phyloP scores from a whole-genome alignment of 805 yeast species.

The Torulaspora delbrueckii region DNA sequence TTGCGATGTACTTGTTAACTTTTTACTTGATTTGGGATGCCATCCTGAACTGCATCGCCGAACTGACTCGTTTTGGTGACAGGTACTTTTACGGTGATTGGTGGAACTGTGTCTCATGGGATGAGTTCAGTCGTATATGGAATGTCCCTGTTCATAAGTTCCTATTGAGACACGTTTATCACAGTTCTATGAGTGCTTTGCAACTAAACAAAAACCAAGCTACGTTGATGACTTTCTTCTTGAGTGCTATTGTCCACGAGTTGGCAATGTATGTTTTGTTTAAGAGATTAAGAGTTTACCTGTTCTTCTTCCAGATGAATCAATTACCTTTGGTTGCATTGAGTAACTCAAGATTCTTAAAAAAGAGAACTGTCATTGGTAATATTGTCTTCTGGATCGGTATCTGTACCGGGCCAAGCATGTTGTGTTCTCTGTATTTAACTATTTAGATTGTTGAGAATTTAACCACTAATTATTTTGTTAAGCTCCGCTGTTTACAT shows the following conservation, averaged over 20 bases:
- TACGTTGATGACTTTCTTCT: slow-evolving; percentile 67
- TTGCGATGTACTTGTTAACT: slow-evolving; percentile 65
- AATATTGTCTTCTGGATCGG: slow-evolving; percentile 89
- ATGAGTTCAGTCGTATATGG: slow-evolving; percentile 91
- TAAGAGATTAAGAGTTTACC: slow-evolving; percentile 71
- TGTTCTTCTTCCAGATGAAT: slow-evolving; percentile 74
- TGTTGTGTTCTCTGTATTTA: slow-evolving; percentile 78
- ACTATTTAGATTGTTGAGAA: slow-evolving; percentile 46
- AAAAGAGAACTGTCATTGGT: slow-evolving; percentile 56
- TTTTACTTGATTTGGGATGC: slow-evolving; percentile 96
- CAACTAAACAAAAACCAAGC: slow-evolving; percentile 63
- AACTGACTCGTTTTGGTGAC: slow-evolving; percentile 79
- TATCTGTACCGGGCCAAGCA: slow-evolving; percentile 80
- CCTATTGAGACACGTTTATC: slow-evolving; percentile 87
- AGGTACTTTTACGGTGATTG: slow-evolving; percentile 92
- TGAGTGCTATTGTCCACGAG: slow-evolving; percentile 85
- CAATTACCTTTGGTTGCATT: slow-evolving; percentile 77
- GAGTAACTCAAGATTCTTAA: slow-evolving; percentile 55
- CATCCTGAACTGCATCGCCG: slow-evolving; percentile 84
- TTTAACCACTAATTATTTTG: neutral
- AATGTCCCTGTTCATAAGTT: slow-evolving; percentile 90
- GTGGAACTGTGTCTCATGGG: slow-evolving; percentile 97
- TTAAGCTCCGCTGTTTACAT: neutral
- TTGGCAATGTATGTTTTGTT: slow-evolving; percentile 87
- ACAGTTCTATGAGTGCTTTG: slow-evolving; percentile 75